Evolutionary conservation across 495 filamentous ascomycete genomes (phyloP), one percentile per base, ranked within the genome.

Genomic region (Oleoguttula mirabilis): DNA sequence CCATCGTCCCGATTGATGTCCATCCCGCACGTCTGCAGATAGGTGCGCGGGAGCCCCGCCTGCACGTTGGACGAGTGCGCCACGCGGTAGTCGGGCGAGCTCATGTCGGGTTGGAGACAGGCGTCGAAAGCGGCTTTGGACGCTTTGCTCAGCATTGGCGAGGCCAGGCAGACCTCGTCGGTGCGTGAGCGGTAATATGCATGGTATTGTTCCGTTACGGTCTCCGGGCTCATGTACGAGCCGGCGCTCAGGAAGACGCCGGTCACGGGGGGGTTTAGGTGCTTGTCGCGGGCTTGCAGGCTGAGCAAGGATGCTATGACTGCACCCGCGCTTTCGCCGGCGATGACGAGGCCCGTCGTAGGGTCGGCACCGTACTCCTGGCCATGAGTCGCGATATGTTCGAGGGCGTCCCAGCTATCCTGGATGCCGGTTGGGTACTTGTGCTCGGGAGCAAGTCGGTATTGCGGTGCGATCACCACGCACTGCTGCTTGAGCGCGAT

Each of bases 381-480:
- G 41, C 60, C 60, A 36, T 71, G 57, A 15, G 50, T 32, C 1
- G 62, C 59, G 7, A 69, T 55, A 66, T 69, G 70, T 47, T 61
- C 47, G 37, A 71, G 44, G 10, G 61, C 63, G 51, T 71, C 68
- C 60, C 61, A 71, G 27, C 61, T 57, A 51, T 73, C 70, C 7
- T 70, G 45, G 10, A 61, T 45, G 16, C 59, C 54, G 0, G 58
- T 56, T 1, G 70, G 70, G 45, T 66, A 72, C 14, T 57, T 56
- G 43, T 67, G 37, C 39, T 70, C 68, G 0, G 70, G 69, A 1
- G 64, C 65, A 10, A 68, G 55, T 12, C 68, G 65, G 41, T 73
- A 72, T 19, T 79, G 75, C 38, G 86, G 81, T 23, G 70, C 77
- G 21, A 77, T 68, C 11, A 84, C 61, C 12, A 87, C 76, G 23